These are phyloP conservation scores for Leptographium flavum DNA, from an alignment of 2,329 filamentous ascomycete genomes.

Conservation along the genomic window DNA sequence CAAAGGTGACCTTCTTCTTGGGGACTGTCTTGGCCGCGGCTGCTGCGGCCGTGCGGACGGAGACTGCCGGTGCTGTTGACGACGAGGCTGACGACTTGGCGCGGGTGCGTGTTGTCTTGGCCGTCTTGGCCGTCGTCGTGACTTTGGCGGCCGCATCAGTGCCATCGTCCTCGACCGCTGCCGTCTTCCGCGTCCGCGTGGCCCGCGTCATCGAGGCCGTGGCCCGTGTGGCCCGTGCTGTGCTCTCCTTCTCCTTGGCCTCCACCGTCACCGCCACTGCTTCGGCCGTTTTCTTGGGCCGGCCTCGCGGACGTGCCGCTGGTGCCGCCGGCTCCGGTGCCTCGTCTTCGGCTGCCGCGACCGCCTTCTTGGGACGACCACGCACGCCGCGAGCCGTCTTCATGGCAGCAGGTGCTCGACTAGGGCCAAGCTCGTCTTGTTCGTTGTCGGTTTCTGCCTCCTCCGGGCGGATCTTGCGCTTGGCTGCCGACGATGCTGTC, in stretches of 20 bases:
- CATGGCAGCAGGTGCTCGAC: constrained; percentile 8
- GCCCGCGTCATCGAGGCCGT: neutral
- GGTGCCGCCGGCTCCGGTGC: constrained; percentile 25
- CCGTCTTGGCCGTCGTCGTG: neutral
- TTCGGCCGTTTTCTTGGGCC: constrained; percentile 22
- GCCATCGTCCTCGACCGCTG: neutral
- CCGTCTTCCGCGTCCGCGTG: constrained; percentile 17
- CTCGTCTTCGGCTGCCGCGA: constrained; percentile 18
- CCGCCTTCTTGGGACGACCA: constrained; percentile 30
- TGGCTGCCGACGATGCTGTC: constrained; percentile 18
- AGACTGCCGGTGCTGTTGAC: constrained; percentile 22
- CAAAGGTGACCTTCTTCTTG: constrained; percentile 50
- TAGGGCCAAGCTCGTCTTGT: constrained; percentile 18
- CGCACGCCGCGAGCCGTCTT: constrained; percentile 27
- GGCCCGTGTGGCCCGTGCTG: neutral
- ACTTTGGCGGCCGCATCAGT: constrained; percentile 5
- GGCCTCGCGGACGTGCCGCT: constrained; percentile 13
- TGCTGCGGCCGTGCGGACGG: constrained; percentile 23
- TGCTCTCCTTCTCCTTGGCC: constrained; percentile 11
- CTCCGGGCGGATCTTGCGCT: constrained; percentile 41
- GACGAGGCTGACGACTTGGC: constrained; percentile 8
- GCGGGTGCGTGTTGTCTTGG: constrained; percentile 23
- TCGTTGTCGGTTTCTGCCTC: constrained; percentile 29
- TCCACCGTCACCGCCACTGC: too few species aligned
- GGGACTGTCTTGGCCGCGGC: constrained; percentile 18